Evolutionary conservation across 768 basidiomycete species (phyloP).

Genomic region (Trametes cubensis): DNA sequence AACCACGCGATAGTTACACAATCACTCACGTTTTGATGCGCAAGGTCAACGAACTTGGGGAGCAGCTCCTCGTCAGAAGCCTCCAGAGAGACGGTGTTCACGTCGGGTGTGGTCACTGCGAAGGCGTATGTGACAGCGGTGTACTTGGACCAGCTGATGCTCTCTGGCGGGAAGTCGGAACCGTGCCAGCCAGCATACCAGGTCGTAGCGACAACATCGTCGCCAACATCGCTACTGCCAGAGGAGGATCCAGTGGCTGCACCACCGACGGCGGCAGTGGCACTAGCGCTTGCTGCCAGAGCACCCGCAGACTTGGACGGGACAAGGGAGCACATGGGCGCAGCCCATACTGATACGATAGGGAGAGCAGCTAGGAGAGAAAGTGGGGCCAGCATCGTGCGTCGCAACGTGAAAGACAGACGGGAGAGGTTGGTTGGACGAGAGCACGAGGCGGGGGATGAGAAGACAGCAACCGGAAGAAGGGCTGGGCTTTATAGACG

Average conservation of each 20-base stretch:
- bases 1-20: not conserved
- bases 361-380: slow-evolving; percentile 27
- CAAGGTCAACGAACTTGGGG: slow-evolving; percentile 56
- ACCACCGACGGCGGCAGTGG: not conserved
- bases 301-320: slow-evolving; percentile 15
- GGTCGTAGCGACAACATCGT: slow-evolving; percentile 31
- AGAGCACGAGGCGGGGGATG: slow-evolving; percentile 11
- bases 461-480: not conserved
- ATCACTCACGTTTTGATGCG: slow-evolving; percentile 39
- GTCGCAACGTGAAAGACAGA: slow-evolving; percentile 21
- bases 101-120: slow-evolving; percentile 46
- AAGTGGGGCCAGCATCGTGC: slow-evolving; percentile 25
- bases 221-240: slow-evolving; percentile 16
- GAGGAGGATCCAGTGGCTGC: slow-evolving; percentile 15
- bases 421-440: not conserved
- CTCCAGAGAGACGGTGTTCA: slow-evolving; percentile 36
- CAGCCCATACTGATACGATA: slow-evolving; percentile 32
- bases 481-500: slow-evolving; percentile 13
- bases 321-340: slow-evolving; percentile 32
- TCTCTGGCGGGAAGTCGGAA: slow-evolving; percentile 49
- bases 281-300: slow-evolving; percentile 10
- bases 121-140: slow-evolving; percentile 72
- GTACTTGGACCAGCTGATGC: slow-evolving; percentile 69
- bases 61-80: slow-evolving; percentile 52
- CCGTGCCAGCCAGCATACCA: slow-evolving; percentile 77